phyloP scores from a whole-genome alignment of 192 early-diverging fungal genomes.

The Podila epicladia region DNA sequence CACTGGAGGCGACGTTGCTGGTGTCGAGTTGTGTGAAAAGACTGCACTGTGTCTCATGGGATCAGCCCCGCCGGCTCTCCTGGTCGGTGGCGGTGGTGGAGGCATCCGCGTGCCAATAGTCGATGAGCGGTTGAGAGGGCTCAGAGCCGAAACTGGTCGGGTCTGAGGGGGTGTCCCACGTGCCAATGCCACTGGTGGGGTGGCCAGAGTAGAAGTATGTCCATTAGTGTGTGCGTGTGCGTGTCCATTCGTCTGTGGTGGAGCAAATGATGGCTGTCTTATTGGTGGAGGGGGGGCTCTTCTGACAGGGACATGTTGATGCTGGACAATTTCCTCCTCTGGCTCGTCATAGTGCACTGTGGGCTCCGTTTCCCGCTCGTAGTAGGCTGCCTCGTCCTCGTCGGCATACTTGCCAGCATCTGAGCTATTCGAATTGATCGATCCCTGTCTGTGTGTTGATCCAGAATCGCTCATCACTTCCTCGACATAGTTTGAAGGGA shows the following conservation, averaged over 20 bases:
- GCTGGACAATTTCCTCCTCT: slow-evolving; percentile 21
- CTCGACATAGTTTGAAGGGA: slow-evolving; percentile 94
- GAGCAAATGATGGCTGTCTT: slow-evolving; percentile 33
- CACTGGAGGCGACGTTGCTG: slow-evolving; percentile 18
- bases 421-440: slow-evolving; percentile 30
- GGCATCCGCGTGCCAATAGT: slow-evolving; percentile 49
- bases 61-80: slow-evolving; percentile 23
- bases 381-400: slow-evolving; percentile 50
- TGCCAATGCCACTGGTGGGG: slow-evolving; percentile 21
- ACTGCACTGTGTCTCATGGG: slow-evolving; percentile 43
- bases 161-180: slow-evolving; percentile 23
- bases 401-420: slow-evolving; percentile 46
- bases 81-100: slow-evolving; percentile 44
- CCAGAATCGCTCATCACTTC: slow-evolving; percentile 52
- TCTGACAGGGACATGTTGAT: slow-evolving; percentile 14
- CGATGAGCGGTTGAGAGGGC: slow-evolving; percentile 17
- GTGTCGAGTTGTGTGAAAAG: slow-evolving; percentile 11
- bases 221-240: slow-evolving; percentile 16
- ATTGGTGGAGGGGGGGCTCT: slow-evolving; percentile 49
- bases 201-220: not conserved
- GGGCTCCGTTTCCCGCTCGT: slow-evolving; percentile 43
- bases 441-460: slow-evolving; percentile 34
- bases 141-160: slow-evolving; percentile 16
- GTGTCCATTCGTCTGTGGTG: slow-evolving; percentile 6
- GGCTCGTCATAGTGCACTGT: slow-evolving; percentile 41